Conservation (phyloP, 2,329 filamentous ascomycete genomes). For the Colletotrichum costaricense region DNA sequence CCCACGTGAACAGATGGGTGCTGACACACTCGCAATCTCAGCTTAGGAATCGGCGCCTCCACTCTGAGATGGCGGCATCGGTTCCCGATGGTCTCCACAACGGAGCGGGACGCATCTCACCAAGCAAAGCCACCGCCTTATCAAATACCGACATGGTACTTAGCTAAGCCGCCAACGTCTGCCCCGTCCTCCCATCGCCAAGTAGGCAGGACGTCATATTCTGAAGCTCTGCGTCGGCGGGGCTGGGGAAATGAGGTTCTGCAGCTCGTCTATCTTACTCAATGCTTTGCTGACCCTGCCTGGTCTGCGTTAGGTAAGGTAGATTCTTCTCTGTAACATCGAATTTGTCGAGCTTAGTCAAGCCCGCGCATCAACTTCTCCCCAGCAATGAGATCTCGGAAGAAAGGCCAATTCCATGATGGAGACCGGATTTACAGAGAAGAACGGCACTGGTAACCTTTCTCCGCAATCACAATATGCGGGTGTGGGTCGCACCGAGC, state of each 20-base stretch:
- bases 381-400: not conserved
- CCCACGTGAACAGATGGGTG: not conserved
- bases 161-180: slow-evolving; percentile 25
- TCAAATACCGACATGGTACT: slow-evolving; percentile 18
- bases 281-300: not conserved
- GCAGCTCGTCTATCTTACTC: not conserved
- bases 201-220: not conserved
- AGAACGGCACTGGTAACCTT: not conserved
- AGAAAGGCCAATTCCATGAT: not conserved
- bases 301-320: not conserved
- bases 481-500: not conserved
- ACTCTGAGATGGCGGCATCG: slow-evolving; percentile 1
- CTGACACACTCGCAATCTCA: slow-evolving; percentile 17
- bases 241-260: not conserved
- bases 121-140: slow-evolving; percentile 15
- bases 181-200: not conserved
- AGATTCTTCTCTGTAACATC: not conserved
- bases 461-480: slow-evolving; percentile 12
- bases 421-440: not conserved
- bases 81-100: not conserved
- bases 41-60: slow-evolving; percentile 16
- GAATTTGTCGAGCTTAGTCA: slow-evolving; percentile 26
- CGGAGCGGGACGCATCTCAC: slow-evolving; percentile 28
- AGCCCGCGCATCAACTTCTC: slow-evolving; percentile 1
- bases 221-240: not conserved